Evolutionary conservation across 495 filamentous ascomycete genomes (phyloP), one percentile per base, ranked within the genome.

Genomic region (Penicillium cataractarum): DNA sequence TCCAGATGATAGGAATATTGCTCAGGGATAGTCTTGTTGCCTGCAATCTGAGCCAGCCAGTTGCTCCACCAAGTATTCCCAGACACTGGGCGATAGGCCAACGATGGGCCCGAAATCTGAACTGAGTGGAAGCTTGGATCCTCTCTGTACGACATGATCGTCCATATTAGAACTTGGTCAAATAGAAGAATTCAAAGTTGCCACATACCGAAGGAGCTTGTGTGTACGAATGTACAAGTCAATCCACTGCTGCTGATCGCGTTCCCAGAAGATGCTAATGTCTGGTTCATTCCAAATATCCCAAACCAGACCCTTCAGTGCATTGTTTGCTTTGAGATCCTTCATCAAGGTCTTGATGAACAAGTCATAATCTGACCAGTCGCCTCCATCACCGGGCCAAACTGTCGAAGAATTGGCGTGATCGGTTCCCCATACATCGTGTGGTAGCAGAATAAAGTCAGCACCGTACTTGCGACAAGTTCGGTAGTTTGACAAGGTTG

Each of bases 241-340:
- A 35, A 80, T 48, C 54, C 67, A 80, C 37, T 78, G 78, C 19
- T 68, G 62, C 54, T 65, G 62, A 17, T 55, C 29, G 6, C 74
- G 71, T 6, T 24, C 17, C 77, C 77, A 80, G 61, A 80, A 81
- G 5, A 57, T 56, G 9, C 29, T 37, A 17, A 69, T 51, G 26
- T 80, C 79, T 15, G 77, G 74, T 63, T 82, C 79, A 61, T 80
- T 82, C 79, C 79, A 82, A 24, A 76, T 72, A 61, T 80, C 77
- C 29, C 66, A 63, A 17, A 74, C 69, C 9, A 78, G 61, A 5
- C 71, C 74, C 24, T 71, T 66, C 2, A 70, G 62, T 39, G 72
- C 71, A 51, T 69, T 48, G 44, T 77, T 70, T 6, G 61, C 63
- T 15, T 71, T 69, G 51, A 81, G 65, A 52, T 78, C 76, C 0